Conservation (phyloP, 768 basidiomycete genomes). For the Suillus clintonianus region DNA sequence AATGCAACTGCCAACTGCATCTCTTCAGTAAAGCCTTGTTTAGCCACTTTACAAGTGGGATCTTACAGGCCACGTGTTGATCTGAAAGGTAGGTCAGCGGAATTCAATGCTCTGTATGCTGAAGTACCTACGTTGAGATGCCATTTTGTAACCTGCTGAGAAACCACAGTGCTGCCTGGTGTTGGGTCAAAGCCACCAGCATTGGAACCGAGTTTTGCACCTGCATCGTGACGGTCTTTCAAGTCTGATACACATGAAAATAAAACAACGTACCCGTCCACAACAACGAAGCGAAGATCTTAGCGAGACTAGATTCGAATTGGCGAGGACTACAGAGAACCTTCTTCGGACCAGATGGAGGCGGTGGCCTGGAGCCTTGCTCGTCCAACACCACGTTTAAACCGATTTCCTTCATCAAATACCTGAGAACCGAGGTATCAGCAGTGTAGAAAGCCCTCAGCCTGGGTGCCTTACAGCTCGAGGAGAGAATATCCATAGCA, state of each 20-base stretch:
- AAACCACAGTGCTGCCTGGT: constrained; percentile 1
- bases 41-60: neutral
- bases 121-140: constrained; percentile 13
- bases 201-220: constrained; percentile 6
- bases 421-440: neutral
- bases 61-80: constrained; percentile 16
- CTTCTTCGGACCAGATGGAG: neutral
- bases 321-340: neutral
- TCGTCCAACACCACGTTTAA: neutral
- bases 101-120: neutral
- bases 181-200: constrained; percentile 9
- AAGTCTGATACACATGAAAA: neutral
- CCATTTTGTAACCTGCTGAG: constrained; percentile 2
- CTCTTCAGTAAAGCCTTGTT: neutral
- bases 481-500: neutral
- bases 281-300: constrained; percentile 5
- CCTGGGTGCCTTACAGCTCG: neutral
- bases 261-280: constrained; percentile 11
- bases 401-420: neutral
- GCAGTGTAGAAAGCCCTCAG: neutral
- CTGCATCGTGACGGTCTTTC: constrained; percentile 3
- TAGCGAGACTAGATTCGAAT: constrained; percentile 4
- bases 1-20: constrained; percentile 8
- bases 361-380: neutral
- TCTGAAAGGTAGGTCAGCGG: neutral